Percentiles rank a stretch among this genome's conserved stretches.
phyloP scores from a whole-genome alignment of 208 protist species.

The Leishmania mexicana region DNA sequence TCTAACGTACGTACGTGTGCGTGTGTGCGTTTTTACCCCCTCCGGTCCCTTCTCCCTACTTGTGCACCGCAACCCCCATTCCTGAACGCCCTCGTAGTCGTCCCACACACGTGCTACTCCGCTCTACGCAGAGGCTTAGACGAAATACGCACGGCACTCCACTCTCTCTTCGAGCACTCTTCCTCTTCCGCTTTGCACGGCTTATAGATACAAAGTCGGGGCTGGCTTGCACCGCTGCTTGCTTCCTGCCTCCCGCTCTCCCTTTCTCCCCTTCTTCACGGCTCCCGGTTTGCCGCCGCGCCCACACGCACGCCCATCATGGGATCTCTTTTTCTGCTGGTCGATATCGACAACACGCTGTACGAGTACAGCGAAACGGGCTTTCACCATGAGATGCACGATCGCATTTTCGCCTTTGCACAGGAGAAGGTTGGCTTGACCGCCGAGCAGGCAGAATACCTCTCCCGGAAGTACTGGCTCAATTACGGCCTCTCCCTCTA shows the following conservation, averaged over 20 bases:
- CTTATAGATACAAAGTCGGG: neutral
- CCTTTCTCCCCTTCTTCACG: neutral
- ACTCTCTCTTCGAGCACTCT: neutral
- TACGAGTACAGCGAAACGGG: slow-evolving; percentile 62
- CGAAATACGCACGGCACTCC: neutral
- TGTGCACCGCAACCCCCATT: neutral
- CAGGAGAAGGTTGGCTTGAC: slow-evolving; percentile 33
- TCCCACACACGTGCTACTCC: neutral
- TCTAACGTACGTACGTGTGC: neutral
- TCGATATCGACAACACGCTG: slow-evolving; percentile 86
- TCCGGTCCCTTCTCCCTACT: neutral
- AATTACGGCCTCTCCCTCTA: slow-evolving; percentile 71
- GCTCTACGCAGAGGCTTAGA: neutral
- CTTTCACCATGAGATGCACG: slow-evolving; percentile 58
- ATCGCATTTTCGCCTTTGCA: slow-evolving; percentile 53
- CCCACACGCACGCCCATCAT: neutral
- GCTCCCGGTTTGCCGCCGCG: neutral
- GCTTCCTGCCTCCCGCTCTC: neutral
- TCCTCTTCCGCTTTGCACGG: neutral
- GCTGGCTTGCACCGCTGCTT: neutral
- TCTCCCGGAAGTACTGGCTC: slow-evolving; percentile 41
- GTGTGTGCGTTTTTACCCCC: neutral
- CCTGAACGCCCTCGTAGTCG: neutral
- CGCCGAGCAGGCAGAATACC: slow-evolving; percentile 33
- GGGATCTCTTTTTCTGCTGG: slow-evolving; percentile 49